Base-by-base conservation (phyloP, 169 alveolate genomes). In the Eimeria nieschulzi region DNA sequence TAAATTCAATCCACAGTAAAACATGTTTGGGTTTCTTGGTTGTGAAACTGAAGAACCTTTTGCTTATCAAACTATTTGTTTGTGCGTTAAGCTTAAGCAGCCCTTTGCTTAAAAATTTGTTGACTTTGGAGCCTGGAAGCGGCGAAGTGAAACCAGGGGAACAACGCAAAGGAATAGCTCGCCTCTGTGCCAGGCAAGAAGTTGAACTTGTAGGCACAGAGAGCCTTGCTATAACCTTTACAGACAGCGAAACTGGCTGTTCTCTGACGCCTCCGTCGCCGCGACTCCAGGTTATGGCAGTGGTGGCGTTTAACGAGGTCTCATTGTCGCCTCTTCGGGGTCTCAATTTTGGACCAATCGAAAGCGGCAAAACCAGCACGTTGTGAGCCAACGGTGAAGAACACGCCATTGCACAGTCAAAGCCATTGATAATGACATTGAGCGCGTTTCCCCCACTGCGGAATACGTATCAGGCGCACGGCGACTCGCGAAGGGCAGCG, bases 311-410 rank as follows among this genome's bases (percentile, higher is more conserved):
- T 94, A 95, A 97, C 92, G 96, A 97, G 92, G 97, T 97, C 91
- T 91, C 97, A 25, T 95, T 98, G 9, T 94, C 94, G 71, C 99
- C 99, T 5, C 95, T 98, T 9, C 96, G 96, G 91, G 98, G 98
- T 87, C 95, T 98, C 19, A 97, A 97, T 92, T 98, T 98, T 90
- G 99, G 99, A 9, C 98, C 99, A 1, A 94, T 97, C 71, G 95
- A 96, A 92, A 95, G 95, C 86, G 97, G 97, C 64, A 98, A 97
- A 63, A 97, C 92, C 95, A 96, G 53, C 95, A 26, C 86, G 51
- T 63, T 88, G 93, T 87, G 39, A 10, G 92, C 9, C 75, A 8
- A 21, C n/a, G 46, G 0, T 33, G 46, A 33, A 33, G 46, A 33
- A 33, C 46, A 33, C 46, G 46, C 46, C 46, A 3, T 33, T 33